Base-by-base conservation (phyloP, 306 rosid genomes). In the Glycine soja region DNA sequence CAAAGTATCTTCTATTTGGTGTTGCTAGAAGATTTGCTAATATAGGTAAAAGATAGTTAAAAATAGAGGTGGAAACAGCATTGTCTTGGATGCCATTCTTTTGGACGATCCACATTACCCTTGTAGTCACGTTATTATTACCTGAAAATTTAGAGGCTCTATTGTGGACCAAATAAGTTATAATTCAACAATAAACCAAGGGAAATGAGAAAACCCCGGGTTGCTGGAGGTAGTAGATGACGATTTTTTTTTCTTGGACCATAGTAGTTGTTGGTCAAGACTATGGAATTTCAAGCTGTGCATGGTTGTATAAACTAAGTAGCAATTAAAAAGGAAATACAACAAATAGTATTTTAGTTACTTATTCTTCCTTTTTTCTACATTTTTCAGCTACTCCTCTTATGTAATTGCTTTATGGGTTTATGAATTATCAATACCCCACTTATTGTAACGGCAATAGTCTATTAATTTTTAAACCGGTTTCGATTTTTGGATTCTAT, bases 11-110 rank as follows among this genome's bases (percentile, higher is more conserved):
- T 66, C 78, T 96, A 63, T 92, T 96, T 69, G 98, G 97, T 24
- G 96, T 93, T 53, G 99, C 97, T 40, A 91, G 97, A 79, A 93
- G 90, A 85, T 87, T 93, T 81, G 95, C 91, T 1, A 92, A 90
- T 57, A 85, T 90, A 14, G 98, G 97, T 56, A 90, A 87, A 74
- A 81, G 91, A 85, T 84, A 86, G 76, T 82, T 18, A 15, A 34
- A 70, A 62, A 19, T 43, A 76, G 77, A 61, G 45, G 71, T 70
- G 72, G 78, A 38, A 38, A 7, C 43, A 48, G 56, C 84, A 70
- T 61, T 83, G 72, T 54, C 50, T 62, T 80, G 61, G 46, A 79
- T 62, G 71, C 65, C 76, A 59, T 80, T 66, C 53, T 77, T 74
- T 78, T 67, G 79, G 74, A 57, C 8, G 59, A 53, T 62, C 30